These are phyloP conservation scores for Pythium phragmiticola DNA, from an alignment of 352 stramenopile genomes.

Conservation along the genomic window DNA sequence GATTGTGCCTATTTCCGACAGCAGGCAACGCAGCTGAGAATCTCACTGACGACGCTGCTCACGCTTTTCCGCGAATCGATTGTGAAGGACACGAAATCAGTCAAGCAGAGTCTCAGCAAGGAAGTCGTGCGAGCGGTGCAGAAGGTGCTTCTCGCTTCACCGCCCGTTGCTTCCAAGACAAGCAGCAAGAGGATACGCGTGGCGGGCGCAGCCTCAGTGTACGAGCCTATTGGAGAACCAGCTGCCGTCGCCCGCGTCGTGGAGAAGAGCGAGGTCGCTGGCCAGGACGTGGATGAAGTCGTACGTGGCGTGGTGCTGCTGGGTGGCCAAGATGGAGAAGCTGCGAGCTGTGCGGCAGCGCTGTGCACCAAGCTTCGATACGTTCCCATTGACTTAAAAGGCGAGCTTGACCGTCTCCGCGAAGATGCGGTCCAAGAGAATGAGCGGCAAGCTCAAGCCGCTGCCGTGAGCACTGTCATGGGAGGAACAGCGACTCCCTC, in stretches of 20 bases:
- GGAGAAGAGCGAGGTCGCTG: conserved; percentile 17
- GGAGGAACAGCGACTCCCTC: background rate
- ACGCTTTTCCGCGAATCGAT: conserved; percentile 47
- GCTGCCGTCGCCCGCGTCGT: conserved; percentile 22
- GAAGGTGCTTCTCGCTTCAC: background rate
- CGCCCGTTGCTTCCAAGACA: background rate
- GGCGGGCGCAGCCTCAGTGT: background rate
- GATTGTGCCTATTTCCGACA: conserved; percentile 45
- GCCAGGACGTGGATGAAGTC: conserved; percentile 46
- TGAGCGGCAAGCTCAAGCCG: background rate
- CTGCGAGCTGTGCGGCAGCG: conserved; percentile 34
- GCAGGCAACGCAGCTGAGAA: conserved; percentile 39
- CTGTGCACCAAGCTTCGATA: conserved; percentile 48
- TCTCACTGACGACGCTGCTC: conserved; percentile 41
- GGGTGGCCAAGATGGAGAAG: conserved; percentile 39
- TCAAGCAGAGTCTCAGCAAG: conserved; percentile 60
- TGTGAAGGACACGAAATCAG: conserved; percentile 52
- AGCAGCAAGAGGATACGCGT: conserved; percentile 6
- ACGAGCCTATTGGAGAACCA: background rate
- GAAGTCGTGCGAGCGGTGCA: conserved; percentile 33
- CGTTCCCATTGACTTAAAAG: conserved; percentile 39
- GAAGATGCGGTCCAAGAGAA: conserved; percentile 18
- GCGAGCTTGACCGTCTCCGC: conserved; percentile 24
- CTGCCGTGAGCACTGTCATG: background rate
- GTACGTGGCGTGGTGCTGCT: conserved; percentile 52